phyloP scores from a whole-genome alignment of 2,329 filamentous ascomycete genomes.

The Penicillium paneum region DNA sequence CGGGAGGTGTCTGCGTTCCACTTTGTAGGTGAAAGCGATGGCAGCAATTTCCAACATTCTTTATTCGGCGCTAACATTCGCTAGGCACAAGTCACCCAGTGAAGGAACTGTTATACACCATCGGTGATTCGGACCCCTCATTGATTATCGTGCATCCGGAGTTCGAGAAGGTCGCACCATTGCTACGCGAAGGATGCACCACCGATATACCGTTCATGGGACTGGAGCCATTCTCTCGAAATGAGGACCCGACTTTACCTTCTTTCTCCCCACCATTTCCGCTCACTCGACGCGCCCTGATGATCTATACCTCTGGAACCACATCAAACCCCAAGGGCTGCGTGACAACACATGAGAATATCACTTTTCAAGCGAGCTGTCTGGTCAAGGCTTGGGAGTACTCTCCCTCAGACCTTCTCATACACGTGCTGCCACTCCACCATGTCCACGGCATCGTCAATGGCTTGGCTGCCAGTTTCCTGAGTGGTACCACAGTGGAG shows the following conservation, averaged over 20 bases:
- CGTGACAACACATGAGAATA: slow-evolving; percentile 44
- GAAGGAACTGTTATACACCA: slow-evolving; percentile 43
- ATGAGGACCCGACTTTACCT: slow-evolving; percentile 28
- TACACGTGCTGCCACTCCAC: slow-evolving; percentile 51
- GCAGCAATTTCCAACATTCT: neutral
- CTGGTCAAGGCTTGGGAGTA: slow-evolving; percentile 35
- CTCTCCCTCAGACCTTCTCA: slow-evolving; percentile 41
- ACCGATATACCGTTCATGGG: slow-evolving; percentile 32
- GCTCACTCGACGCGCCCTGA: slow-evolving; percentile 36
- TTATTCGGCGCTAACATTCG: neutral
- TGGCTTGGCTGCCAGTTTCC: slow-evolving; percentile 47
- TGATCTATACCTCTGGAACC: slow-evolving; percentile 46
- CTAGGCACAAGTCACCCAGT: slow-evolving; percentile 43
- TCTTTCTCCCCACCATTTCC: slow-evolving; percentile 30
- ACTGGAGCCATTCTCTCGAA: slow-evolving; percentile 25
- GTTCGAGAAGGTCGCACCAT: slow-evolving; percentile 34
- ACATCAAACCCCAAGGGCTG: slow-evolving; percentile 44
- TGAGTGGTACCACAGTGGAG: slow-evolving; percentile 48
- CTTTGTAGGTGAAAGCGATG: slow-evolving; percentile 35
- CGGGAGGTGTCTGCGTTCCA: slow-evolving; percentile 44
- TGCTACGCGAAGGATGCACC: slow-evolving; percentile 30
- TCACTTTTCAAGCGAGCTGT: slow-evolving; percentile 32
- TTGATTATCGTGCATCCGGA: slow-evolving; percentile 41
- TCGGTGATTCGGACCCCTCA: slow-evolving; percentile 43
- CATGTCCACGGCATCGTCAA: slow-evolving; percentile 53